Conservation (phyloP, 306 rosid species). For the Quercus bicolor region DNA sequence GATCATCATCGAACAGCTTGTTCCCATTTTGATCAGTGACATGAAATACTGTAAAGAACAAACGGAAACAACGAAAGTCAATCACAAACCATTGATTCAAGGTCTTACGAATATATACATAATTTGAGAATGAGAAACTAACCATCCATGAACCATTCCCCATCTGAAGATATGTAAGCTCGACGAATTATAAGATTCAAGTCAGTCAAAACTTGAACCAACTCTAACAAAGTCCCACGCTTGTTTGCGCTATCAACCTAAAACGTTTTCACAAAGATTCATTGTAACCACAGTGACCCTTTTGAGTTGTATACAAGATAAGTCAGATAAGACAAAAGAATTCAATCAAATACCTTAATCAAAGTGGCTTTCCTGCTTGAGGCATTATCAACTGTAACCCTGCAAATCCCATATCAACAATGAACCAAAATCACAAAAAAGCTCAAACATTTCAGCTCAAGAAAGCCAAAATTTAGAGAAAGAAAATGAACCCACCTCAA, state of each 20-base stretch:
- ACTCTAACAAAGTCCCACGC: slow-evolving; percentile 86
- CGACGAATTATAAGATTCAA: slow-evolving; percentile 74
- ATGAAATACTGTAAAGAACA: slow-evolving; percentile 59
- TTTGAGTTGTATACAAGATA: slow-evolving; percentile 15
- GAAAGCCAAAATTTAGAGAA: slow-evolving; percentile 2
- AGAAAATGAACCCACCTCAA: neutral
- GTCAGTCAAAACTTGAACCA: slow-evolving; percentile 94
- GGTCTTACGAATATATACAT: neutral
- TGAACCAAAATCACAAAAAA: slow-evolving; percentile 19
- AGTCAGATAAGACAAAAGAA: neutral
- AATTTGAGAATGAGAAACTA: slow-evolving; percentile 9
- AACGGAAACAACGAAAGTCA: slow-evolving; percentile 6
- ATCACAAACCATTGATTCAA: neutral
- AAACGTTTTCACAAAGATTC: neutral
- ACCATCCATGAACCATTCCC: slow-evolving; percentile 99
- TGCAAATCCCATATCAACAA: slow-evolving; percentile 36
- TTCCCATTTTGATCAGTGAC: slow-evolving; percentile 87
- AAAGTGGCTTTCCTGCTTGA: slow-evolving; percentile 64
- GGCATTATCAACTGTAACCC: slow-evolving; percentile 84
- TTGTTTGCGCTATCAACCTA: slow-evolving; percentile 93
- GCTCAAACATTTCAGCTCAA: slow-evolving; percentile 1
- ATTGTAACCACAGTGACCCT: slow-evolving; percentile 6
- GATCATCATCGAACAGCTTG: slow-evolving; percentile 62
- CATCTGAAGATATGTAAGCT: slow-evolving; percentile 97
- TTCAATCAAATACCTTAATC: slow-evolving; percentile 56